Conservation (phyloP, 164 flowering plant genomes). For the Buxus sempervirens region DNA sequence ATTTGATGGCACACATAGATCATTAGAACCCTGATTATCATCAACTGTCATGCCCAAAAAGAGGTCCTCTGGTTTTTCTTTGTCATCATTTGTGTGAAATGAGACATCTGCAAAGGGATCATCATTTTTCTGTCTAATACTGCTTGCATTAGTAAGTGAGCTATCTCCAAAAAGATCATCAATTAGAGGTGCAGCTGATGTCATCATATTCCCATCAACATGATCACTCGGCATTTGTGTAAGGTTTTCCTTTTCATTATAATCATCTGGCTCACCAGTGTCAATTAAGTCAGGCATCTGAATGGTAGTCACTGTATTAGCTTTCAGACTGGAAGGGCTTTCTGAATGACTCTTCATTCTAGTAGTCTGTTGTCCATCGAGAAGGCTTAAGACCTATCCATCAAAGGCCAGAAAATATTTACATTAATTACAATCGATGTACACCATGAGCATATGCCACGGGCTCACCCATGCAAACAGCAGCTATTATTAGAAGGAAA, state of each 20-base stretch:
- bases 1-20: slow-evolving; percentile 18
- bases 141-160: slow-evolving; percentile 23
- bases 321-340: slow-evolving; percentile 30
- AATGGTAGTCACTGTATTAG: slow-evolving; percentile 29
- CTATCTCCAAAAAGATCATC: slow-evolving; percentile 81
- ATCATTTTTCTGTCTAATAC: slow-evolving; percentile 37
- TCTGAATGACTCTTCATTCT: slow-evolving; percentile 26
- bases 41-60: slow-evolving; percentile 75
- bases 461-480: not conserved
- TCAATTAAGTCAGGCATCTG: slow-evolving; percentile 87
- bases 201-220: slow-evolving; percentile 16
- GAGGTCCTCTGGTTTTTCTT: slow-evolving; percentile 48
- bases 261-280: slow-evolving; percentile 54
- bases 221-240: slow-evolving; percentile 24
- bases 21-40: slow-evolving; percentile 29
- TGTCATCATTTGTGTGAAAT: slow-evolving; percentile 51
- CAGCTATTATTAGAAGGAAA: too few species aligned
- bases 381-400: slow-evolving; percentile 65
- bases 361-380: slow-evolving; percentile 43
- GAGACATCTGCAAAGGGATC: slow-evolving; percentile 97
- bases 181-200: slow-evolving; percentile 38
- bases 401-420: slow-evolving; percentile 10
- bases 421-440: not conserved
- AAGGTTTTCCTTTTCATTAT: slow-evolving; percentile 29
- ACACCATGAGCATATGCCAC: not conserved